Base-by-base conservation (phyloP, 148 eudicot species). In the Fagopyrum esculentum region DNA sequence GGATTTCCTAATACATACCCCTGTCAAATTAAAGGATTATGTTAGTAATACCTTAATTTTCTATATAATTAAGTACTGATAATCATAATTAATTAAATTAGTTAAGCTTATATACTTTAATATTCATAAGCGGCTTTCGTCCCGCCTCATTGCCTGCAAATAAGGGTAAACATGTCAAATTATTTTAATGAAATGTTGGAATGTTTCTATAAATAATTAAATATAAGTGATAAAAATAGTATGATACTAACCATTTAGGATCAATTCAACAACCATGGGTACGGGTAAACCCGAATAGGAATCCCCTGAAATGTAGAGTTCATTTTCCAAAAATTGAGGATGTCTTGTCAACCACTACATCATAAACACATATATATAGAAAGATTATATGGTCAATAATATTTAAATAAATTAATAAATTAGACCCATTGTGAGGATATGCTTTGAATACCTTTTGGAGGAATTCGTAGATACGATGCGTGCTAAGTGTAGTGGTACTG, bases 1-100 rank as follows among this genome's bases (percentile, higher is more conserved):
- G 86, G 84, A 50, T 81, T 81, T 19, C 86, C 84, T 26, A 76
- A 44, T 29, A 81, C 46, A 19, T 81, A 84, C 17, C 86, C 86
- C 86, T 84, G 74, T 2, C 19, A 61, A n/a, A 56, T 2, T 15
- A 61, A n/a, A 56, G 40, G 40, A 2, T 35, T 35, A 35, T 35
- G 40, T 35, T 35, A 35, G 40, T 35, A 1, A 2, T 35, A 35
- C 1, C n/a, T n/a, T n/a, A n/a, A 1, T 1, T 35, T 35, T 35
- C 40, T 35, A 35, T 35, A 35, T 35, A 35, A 35, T 22, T 22
- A 35, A 2, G 40, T 35, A 35, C 40, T 35, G 40, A 35, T 35
- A 35, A 35, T 35, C 40, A 35, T 35, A 35, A 35, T 35, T 35
- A 35, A 35, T 35, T 35, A 1, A 35, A 35, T 35, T 35, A 35